Evolutionary conservation across 306 rosid species (phyloP).

Genomic region (Malus fusca): DNA sequence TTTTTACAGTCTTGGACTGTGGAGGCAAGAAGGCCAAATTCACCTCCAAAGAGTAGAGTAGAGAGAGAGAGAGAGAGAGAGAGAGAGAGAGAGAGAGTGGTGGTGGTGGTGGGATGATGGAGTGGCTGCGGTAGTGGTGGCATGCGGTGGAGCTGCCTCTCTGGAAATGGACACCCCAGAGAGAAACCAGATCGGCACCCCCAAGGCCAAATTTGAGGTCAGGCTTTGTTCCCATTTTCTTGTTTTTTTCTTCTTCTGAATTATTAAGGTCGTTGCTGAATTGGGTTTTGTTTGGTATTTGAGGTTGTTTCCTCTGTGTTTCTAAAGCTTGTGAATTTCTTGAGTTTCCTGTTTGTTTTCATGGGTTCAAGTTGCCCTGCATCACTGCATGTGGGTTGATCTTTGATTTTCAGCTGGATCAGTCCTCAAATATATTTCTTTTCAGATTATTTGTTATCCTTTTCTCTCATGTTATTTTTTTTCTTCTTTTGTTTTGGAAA

Average conservation of each 20-base stretch:
- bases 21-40: conserved; percentile 10
- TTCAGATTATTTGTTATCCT: neutral
- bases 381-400: conserved; percentile 7
- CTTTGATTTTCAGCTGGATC: conserved; percentile 1
- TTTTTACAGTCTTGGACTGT: neutral
- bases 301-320: neutral
- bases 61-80: neutral
- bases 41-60: neutral
- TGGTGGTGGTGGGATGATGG: neutral
- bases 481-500: neutral
- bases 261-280: neutral
- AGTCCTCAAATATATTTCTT: neutral
- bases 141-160: conserved; percentile 23
- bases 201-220: conserved; percentile 61
- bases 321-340: neutral
- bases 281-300: neutral
- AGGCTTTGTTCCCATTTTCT: neutral
- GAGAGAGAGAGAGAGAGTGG: neutral
- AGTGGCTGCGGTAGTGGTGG: conserved; percentile 1
- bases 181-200: conserved; percentile 63
- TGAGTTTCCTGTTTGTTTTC: neutral
- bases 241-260: neutral
- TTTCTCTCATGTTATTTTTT: neutral
- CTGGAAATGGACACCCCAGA: conserved; percentile 79
- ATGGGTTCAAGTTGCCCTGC: neutral